Evolutionary conservation across 495 filamentous ascomycete species (phyloP).

Genomic region (Tuber indicum): DNA sequence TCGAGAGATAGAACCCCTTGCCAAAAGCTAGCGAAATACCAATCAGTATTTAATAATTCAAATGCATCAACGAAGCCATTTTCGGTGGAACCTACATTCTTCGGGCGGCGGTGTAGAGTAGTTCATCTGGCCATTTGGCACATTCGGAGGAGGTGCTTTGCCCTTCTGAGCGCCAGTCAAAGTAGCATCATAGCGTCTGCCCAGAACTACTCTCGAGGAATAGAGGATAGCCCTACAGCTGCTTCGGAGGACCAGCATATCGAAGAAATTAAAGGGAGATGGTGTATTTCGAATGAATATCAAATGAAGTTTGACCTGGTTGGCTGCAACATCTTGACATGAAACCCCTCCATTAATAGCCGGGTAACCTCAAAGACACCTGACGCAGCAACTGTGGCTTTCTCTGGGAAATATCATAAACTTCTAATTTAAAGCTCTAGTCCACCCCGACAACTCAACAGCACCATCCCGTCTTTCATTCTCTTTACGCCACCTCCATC

Average conservation of each 20-base stretch:
- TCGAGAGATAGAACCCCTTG: conserved; percentile 56
- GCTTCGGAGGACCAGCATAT: conserved; percentile 30
- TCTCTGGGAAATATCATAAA: conserved; percentile 16
- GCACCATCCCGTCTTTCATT: conserved; percentile 3
- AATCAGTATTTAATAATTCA: conserved; percentile 4
- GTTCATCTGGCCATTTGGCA: conserved; percentile 6
- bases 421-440: conserved; percentile 10
- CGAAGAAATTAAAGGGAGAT: conserved; percentile 23
- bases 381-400: conserved; percentile 40
- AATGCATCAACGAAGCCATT: not conserved
- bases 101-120: conserved; percentile 10
- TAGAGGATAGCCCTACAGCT: conserved; percentile 12
- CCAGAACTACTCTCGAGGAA: conserved; percentile 17
- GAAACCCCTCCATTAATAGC: not conserved
- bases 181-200: conserved; percentile 16
- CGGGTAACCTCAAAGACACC: not conserved
- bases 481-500: conserved; percentile 2
- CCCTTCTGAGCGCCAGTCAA: conserved; percentile 14
- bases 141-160: conserved; percentile 7
- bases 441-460: conserved; percentile 13
- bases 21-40: conserved; percentile 26
- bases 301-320: not conserved
- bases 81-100: conserved; percentile 12
- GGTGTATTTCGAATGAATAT: not conserved
- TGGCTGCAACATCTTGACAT: not conserved